phyloP scores from a whole-genome alignment of 2,329 filamentous ascomycete genomes.

The Fusarium sp. region DNA sequence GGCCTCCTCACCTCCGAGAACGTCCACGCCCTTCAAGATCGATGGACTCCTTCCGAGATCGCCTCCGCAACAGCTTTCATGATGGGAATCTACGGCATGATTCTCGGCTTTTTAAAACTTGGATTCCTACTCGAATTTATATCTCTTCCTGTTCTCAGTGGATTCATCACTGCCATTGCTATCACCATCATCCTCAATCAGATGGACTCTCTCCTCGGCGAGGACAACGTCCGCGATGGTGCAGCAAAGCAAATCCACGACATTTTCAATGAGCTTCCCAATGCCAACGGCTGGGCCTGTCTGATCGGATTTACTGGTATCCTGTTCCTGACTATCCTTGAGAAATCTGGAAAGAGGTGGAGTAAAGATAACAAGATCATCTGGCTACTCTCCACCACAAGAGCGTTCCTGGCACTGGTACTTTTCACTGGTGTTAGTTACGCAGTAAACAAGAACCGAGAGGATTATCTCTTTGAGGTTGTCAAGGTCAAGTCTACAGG shows the following conservation, averaged over 20 bases:
- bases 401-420: conserved; percentile 71
- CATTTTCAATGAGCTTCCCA: conserved; percentile 67
- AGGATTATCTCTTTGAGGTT: conserved; percentile 65
- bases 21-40: conserved; percentile 63
- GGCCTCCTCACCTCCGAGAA: conserved; percentile 74
- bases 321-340: conserved; percentile 66
- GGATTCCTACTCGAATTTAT: conserved; percentile 76
- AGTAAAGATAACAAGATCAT: conserved; percentile 69
- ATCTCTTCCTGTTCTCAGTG: conserved; percentile 72
- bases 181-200: conserved; percentile 76
- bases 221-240: conserved; percentile 62
- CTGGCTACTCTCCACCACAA: conserved; percentile 70
- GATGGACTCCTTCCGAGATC: conserved; percentile 67
- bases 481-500: conserved; percentile 69
- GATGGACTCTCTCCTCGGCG: conserved; percentile 71
- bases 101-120: conserved; percentile 71
- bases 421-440: conserved; percentile 75
- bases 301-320: conserved; percentile 71
- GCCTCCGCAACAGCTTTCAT: conserved; percentile 73
- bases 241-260: conserved; percentile 71
- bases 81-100: conserved; percentile 71
- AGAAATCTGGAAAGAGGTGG: conserved; percentile 70
- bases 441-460: conserved; percentile 68
- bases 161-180: conserved; percentile 75
- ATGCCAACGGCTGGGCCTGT: conserved; percentile 69